Base-by-base conservation (phyloP, 768 basidiomycete genomes). In the Leccinum arenicola region DNA sequence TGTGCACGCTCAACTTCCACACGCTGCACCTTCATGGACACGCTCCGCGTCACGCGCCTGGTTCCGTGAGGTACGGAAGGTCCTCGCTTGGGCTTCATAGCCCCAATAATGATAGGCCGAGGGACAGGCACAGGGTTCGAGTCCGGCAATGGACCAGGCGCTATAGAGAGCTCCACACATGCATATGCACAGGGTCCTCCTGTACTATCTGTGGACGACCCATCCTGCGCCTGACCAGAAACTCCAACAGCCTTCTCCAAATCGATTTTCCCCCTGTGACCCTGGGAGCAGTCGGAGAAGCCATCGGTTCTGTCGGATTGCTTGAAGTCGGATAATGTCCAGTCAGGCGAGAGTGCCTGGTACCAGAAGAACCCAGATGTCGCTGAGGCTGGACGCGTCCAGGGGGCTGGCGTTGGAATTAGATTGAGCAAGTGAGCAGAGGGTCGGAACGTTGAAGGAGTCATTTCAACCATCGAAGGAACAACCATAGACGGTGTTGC, bases 1-100 rank as follows among this genome's bases (percentile, higher is more conserved):
- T 58, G 56, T 43, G 52, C 8, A 27, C 17, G 47, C 3, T 50
- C 57, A 15, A 53, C 21, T 43, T 58, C 61, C 25, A 56, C 52
- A 11, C 55, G 56, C 50, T 63, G 57, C 31, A 66, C 64, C 54
- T 62, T 74, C 63, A 74, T 50, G 17, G 71, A 74, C 9, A 66
- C 57, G 33, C 72, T 73, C 29, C 72, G 64, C 12, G 72, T 73
- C 12, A 73, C 35, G 6, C 69, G 73, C 40, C 57, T 66, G 23
- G 60, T n/a, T 15, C 55, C 60, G 15, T 52, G 55, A 12, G 54
- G 58, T 21, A n/a, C n/a, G 1, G 60, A 63, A 33, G 64, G 59
- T 31, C 56, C 64, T 56, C 52, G 61, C 40, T 55, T 69, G n/a
- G 54, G 63, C 5, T 60, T 70, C 65, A 66, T 61, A 29, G 59